Evolutionary conservation across 75 land plant genomes (phyloP).

Genomic region (Pinus tabuliformis): DNA sequence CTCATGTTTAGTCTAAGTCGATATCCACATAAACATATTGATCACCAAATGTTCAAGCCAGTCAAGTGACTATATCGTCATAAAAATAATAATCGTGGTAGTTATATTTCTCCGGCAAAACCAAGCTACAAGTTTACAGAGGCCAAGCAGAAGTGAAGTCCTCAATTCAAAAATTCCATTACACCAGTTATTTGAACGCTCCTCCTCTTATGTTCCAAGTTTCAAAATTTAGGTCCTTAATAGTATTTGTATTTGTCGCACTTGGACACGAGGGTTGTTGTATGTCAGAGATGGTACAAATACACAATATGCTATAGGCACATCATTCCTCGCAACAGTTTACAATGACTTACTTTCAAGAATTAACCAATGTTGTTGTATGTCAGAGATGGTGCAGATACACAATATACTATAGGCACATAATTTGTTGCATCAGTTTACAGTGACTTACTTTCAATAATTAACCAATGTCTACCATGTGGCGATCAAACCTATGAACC

Average conservation of each 20-base stretch:
- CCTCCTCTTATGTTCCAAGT: too few species aligned
- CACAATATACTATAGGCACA: conserved; percentile 12
- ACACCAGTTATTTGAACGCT: conserved; percentile 28
- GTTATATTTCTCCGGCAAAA: conserved; percentile 56
- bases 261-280: conserved; percentile 58
- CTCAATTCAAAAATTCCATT: conserved; percentile 26
- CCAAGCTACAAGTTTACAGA: conserved; percentile 29
- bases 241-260: too few species aligned
- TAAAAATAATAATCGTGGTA: background rate
- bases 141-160: conserved; percentile 23
- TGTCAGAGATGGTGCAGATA: too few species aligned
- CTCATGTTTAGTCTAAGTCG: background rate
- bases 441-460: conserved; percentile 34
- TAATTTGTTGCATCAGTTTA: conserved; percentile 55
- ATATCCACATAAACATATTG: background rate
- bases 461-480: conserved; percentile 31
- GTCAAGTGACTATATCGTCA: too few species aligned
- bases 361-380: too few species aligned
- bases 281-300: conserved; percentile 85
- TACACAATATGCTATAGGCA: conserved; percentile 56
- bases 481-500: conserved; percentile 24
- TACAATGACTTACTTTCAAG: too few species aligned
- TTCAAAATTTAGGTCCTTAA: too few species aligned
- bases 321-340: too few species aligned
- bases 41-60: too few species aligned